Conservation (phyloP, 1,284 basidiomycete genomes). For the Cutaneotrichosporon sp. region DNA sequence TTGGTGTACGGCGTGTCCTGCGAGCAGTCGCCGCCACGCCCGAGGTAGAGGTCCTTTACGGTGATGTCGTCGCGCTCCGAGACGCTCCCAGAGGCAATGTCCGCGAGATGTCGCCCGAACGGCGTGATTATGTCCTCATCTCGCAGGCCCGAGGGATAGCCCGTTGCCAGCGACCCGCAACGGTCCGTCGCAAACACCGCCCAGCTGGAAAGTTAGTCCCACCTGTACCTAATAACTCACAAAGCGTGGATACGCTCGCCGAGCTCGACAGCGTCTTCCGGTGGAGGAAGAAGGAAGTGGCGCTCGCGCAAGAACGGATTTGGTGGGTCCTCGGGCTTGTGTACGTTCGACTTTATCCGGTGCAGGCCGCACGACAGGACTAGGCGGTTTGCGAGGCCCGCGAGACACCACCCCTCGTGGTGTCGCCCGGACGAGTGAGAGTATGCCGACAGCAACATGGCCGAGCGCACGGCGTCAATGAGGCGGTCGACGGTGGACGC, state of each 20-base stretch:
- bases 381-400: slow-evolving; percentile 32
- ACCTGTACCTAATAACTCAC: slow-evolving; percentile 19
- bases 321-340: slow-evolving; percentile 16
- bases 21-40: slow-evolving; percentile 12
- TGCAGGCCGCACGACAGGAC: slow-evolving; percentile 42
- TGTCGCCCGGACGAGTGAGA: slow-evolving; percentile 38
- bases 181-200: slow-evolving; percentile 36
- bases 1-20: slow-evolving; percentile 26
- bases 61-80: slow-evolving; percentile 35
- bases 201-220: slow-evolving; percentile 28
- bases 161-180: slow-evolving; percentile 35
- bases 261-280: slow-evolving; percentile 40
- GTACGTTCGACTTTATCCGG: slow-evolving; percentile 32
- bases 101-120: slow-evolving; percentile 29
- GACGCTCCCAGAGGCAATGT: slow-evolving; percentile 34
- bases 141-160: slow-evolving; percentile 30
- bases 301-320: slow-evolving; percentile 34
- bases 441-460: slow-evolving; percentile 38
- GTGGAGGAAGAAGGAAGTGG: slow-evolving; percentile 34
- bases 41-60: slow-evolving; percentile 33
- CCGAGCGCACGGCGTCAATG: slow-evolving; percentile 37
- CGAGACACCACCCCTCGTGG: slow-evolving; percentile 41
- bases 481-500: slow-evolving; percentile 36
- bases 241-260: slow-evolving; percentile 42
- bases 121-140: slow-evolving; percentile 43